phyloP scores from a whole-genome alignment of 441 rosid species.

The Erodium chrysanthum region DNA sequence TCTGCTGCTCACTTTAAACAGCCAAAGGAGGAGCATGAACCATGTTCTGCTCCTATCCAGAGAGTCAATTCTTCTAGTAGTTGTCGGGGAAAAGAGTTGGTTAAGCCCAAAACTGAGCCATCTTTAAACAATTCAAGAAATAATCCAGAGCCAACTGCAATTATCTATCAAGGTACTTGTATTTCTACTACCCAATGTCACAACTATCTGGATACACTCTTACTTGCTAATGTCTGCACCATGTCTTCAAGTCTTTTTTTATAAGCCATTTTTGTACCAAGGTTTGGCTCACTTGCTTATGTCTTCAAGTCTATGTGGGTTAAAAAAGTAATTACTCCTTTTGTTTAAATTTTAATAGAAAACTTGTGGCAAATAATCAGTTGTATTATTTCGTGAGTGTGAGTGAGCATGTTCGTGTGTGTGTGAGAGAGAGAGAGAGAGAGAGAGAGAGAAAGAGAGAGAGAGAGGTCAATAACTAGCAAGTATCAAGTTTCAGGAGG shows the following conservation, averaged over 20 bases:
- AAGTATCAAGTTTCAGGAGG: too few species aligned
- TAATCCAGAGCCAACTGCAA: conserved; percentile 11
- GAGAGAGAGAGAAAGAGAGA: too few species aligned
- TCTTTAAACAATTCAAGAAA: background rate
- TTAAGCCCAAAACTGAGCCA: conserved; percentile 6
- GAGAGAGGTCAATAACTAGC: too few species aligned
- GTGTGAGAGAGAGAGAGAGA: background rate
- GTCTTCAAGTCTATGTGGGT: background rate
- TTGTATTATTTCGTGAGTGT: background rate
- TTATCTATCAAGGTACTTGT: conserved; percentile 14
- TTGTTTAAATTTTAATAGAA: background rate
- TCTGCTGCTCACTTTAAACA: conserved; percentile 10
- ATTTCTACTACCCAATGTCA: background rate
- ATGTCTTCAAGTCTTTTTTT: background rate
- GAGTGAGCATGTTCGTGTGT: background rate
- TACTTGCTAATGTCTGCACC: background rate
- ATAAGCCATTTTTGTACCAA: too few species aligned
- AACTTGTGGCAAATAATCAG: background rate
- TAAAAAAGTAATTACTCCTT: background rate
- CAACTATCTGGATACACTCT: background rate
- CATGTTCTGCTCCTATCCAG: conserved; percentile 8
- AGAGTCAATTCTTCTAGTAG: conserved; percentile 7
- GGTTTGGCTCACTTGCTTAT: too few species aligned
- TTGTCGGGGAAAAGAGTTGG: conserved; percentile 8
- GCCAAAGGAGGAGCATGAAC: conserved; percentile 8